Base-by-base conservation (phyloP, 129 eudicot genomes). In the Centrapalus pauciflorus region DNA sequence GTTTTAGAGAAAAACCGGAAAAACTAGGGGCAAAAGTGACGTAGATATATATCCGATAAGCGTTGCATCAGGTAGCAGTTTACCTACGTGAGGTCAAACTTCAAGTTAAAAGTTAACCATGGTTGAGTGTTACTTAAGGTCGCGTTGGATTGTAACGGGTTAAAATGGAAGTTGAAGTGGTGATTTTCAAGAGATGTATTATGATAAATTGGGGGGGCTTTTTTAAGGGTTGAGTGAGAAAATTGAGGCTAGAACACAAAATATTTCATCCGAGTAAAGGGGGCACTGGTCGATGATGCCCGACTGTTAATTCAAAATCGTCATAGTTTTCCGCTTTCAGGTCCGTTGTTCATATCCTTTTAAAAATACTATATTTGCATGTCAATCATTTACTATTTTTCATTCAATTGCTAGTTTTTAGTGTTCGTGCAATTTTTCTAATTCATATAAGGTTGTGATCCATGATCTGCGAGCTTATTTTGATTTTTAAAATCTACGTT, bases 311-410 rank as follows among this genome's bases (percentile, higher is more conserved):
- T 20, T 24, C 59, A 50, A 63, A 68, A n/a, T 62, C 71, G 51
- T 0, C 70, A 19, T 29, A 54, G 14, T 37, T 51, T 48, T 76
- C 37, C 55, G 37, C 23, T 29, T 70, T 13, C 24, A 30, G 81
- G 81, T 76, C 20, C 24, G 76, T 76, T 70, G 4, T 20, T 61
- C 27, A 61, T 46, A 67, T 66, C 21, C 25, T 55, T 43, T 57
- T 51, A n/a, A n/a, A n/a, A n/a, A n/a, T 13, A 14, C 71, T 10
- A 4, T 57, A 19, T n/a, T n/a, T 61, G 65, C 33, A 52, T 60
- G 62, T 50, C 20, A 25, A 34, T 40, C 40, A 1, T 6, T 10
- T 70, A 11, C 30, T 59, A 40, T 12, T 17, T 60, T 68, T 50
- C 1, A 25, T 50, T 26, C 38, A 35, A 40, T 69, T 43, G 58